These are phyloP conservation scores for Debaryomyces robertsiae DNA, from an alignment of 1,139 yeast genomes.

Conservation along the genomic window DNA sequence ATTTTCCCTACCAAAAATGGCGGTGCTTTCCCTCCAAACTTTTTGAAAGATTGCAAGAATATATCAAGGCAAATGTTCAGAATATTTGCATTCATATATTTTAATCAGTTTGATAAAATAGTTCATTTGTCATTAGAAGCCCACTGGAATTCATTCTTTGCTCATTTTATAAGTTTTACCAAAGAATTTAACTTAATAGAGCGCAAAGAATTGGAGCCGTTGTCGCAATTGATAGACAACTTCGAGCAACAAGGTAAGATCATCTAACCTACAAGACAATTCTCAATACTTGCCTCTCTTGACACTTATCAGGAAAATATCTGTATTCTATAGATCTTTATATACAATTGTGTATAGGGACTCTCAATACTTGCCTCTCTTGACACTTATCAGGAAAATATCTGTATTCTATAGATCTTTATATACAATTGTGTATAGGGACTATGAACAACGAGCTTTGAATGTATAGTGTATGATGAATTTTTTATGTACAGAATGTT, in stretches of 20 bases:
- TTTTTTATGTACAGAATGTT: slow-evolving; percentile 9
- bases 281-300: too few species aligned
- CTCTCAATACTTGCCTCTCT: too few species aligned
- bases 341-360: too few species aligned
- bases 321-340: too few species aligned
- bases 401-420: slow-evolving; percentile 5
- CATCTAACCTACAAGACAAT: slow-evolving; percentile 23
- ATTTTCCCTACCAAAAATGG: slow-evolving; percentile 91
- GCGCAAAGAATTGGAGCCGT: slow-evolving; percentile 75
- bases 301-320: too few species aligned
- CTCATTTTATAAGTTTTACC: slow-evolving; percentile 88
- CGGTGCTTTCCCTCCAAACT: slow-evolving; percentile 90
- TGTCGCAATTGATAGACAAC: slow-evolving; percentile 72
- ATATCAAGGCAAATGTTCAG: slow-evolving; percentile 91
- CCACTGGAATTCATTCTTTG: slow-evolving; percentile 97
- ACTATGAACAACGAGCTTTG: slow-evolving; percentile 6
- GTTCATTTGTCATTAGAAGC: slow-evolving; percentile 91
- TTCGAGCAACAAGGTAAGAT: slow-evolving; percentile 89
- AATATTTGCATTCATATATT: slow-evolving; percentile 94
- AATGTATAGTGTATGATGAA: slow-evolving; percentile 12
- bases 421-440: slow-evolving; percentile 7
- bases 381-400: too few species aligned
- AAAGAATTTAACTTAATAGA: slow-evolving; percentile 85
- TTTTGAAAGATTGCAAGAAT: slow-evolving; percentile 79
- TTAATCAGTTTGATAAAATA: slow-evolving; percentile 90